Evolutionary conservation across 176 grass and related monocot species (phyloP).

Genomic region (Aegilops tauschii): DNA sequence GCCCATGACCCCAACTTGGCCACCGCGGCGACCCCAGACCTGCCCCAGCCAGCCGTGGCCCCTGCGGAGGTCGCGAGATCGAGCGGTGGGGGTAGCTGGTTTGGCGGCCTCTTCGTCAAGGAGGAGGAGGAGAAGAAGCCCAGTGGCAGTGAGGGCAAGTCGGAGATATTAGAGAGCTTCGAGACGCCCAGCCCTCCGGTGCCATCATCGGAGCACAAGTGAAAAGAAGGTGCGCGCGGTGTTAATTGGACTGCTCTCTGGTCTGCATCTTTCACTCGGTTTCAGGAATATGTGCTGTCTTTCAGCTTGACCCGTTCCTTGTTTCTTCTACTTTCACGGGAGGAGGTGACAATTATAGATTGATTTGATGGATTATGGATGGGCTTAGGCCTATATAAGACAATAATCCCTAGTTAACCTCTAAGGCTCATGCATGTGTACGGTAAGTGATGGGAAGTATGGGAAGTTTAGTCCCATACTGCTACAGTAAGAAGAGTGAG

Average conservation of each 20-base stretch:
- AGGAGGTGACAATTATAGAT: neutral
- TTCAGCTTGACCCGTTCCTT: neutral
- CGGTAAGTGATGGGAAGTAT: too few relatives aligned
- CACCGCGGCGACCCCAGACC: constrained; percentile 3
- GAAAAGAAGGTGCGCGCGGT: neutral
- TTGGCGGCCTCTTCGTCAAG: constrained; percentile 48
- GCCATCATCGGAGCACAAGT: constrained; percentile 84
- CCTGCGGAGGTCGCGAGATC: constrained; percentile 13
- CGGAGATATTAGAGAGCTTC: constrained; percentile 72
- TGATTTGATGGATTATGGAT: too few relatives aligned
- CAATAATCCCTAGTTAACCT: too few relatives aligned
- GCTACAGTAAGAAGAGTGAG: too few relatives aligned
- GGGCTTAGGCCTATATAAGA: too few relatives aligned
- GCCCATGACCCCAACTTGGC: constrained; percentile 44
- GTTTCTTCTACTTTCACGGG: neutral
- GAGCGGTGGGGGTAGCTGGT: constrained; percentile 32
- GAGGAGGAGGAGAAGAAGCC: constrained; percentile 53
- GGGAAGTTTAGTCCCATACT: too few relatives aligned
- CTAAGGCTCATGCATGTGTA: too few relatives aligned
- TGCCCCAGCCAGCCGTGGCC: neutral
- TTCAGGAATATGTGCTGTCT: neutral
- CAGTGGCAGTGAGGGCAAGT: constrained; percentile 25
- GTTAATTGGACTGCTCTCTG: neutral
- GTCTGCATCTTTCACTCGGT: neutral
- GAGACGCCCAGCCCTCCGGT: constrained; percentile 56